These are phyloP conservation scores for Lipomyces oligophaga DNA, from an alignment of 805 yeast genomes.

Conservation along the genomic window DNA sequence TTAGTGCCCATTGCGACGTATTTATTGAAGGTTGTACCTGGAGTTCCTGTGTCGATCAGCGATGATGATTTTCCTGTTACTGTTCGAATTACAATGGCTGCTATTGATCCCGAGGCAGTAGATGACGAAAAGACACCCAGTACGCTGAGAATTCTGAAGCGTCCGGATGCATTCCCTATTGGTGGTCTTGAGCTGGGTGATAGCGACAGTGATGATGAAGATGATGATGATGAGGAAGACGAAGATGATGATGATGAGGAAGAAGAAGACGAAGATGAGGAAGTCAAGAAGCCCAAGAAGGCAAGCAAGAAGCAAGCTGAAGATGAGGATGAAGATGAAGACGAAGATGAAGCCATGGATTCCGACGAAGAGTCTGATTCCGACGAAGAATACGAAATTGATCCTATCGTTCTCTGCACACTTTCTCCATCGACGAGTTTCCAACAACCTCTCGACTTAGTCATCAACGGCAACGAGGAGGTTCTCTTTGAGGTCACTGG, in stretches of 20 bases:
- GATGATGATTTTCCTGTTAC: conserved; percentile 84
- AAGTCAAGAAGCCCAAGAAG: conserved; percentile 42
- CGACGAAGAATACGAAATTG: conserved; percentile 64
- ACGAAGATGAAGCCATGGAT: conserved; percentile 50
- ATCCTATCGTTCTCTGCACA: conserved; percentile 83
- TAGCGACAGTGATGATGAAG: conserved; percentile 34
- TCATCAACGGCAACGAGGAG: conserved; percentile 90
- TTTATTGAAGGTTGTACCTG: conserved; percentile 82
- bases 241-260: conserved; percentile 36
- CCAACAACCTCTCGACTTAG: conserved; percentile 88
- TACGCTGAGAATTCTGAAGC: conserved; percentile 83
- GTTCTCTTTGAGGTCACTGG: conserved; percentile 93
- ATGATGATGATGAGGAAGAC: conserved; percentile 36
- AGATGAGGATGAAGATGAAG: conserved; percentile 48
- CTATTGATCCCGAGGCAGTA: conserved; percentile 79
- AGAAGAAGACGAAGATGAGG: conserved; percentile 38
- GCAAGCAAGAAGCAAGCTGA: conserved; percentile 38
- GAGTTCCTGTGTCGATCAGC: conserved; percentile 80
- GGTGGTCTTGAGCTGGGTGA: conserved; percentile 27
- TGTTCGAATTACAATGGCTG: conserved; percentile 84
- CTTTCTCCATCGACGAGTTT: conserved; percentile 65
- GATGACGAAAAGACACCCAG: conserved; percentile 68
- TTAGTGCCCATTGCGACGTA: conserved; percentile 82
- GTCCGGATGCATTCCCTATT: conserved; percentile 41
- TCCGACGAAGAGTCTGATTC: conserved; percentile 50